Base-by-base conservation (phyloP, 2,329 filamentous ascomycete genomes). In the Ceratocystis destructans region DNA sequence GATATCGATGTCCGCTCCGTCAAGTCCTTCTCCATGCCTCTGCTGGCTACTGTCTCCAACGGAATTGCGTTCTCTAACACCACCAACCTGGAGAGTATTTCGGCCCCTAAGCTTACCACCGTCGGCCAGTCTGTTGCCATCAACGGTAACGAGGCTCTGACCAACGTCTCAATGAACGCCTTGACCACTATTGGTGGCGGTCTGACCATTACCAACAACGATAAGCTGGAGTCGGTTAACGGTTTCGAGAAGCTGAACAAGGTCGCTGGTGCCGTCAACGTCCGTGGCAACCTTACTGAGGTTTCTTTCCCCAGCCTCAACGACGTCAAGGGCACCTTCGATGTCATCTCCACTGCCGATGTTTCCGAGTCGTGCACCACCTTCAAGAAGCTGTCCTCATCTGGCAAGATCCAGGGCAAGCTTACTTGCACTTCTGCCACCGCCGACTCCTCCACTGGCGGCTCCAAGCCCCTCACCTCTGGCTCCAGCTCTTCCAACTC, bases 191-290 rank as follows among this genome's bases (percentile, higher is more conserved):
- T 96, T 72, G 84, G 83, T 71, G 92, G 90, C 78, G 90, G 88
- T 75, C 83, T 96, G 75, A 85, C 88, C 71, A 84, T 99, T 73
- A 87, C 89, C 77, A 96, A 96, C 84, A 96, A 97, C 86, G 89
- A 90, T 69, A 79, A 80, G 66, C 82, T 96, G 44, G 71, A 77
- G 66, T 74, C 78, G 68, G 80, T 96, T 66, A 76, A 82, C 70
- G 84, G 84, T 44, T 88, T 97, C 77, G 81, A 82, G 69, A 74
- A 79, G 70, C 83, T 99, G 33, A 74, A 83, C 73, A 83, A 79
- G 66, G 84, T 96, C 68, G 83, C 80, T 70, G 93, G 92, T 78
- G 90, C 90, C 72, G 81, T 97, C 73, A 87, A 90, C 75, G 84
- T 96, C 75, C 86, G 86, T 72, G 94, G 94, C 73, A 88, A 85